Evolutionary conservation across 2,329 filamentous ascomycete genomes (phyloP), one percentile per base, ranked within the genome.

Genomic region (Sarocladium kiliense): DNA sequence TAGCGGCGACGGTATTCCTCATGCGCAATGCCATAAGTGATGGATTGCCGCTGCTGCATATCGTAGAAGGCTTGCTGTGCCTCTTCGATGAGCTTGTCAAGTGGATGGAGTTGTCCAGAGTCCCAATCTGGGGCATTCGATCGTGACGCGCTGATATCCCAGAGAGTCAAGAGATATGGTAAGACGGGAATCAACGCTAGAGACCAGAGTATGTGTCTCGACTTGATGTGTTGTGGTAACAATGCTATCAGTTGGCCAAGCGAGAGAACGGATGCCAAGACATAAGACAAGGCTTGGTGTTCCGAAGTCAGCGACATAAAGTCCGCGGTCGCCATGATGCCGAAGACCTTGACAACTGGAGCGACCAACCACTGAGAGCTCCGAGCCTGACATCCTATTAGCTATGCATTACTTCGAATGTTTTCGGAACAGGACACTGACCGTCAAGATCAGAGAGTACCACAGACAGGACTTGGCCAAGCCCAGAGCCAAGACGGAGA

Each of bases 1-100:
- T 80, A 79, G 19, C 76, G 68, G 2, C 68, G 68, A 9, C 58
- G 65, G 54, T 81, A 81, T 58, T 79, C 75, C 0, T 50, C 53
- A 0, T 61, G 53, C 0, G 75, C 77, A 1, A 62, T 67, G 1
- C 59, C 21, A n/a, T 67, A 69, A 0, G 57, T 72, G 12, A 56
- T 61, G 0, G 76, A 78, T 53, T 79, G 76, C 1, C 63, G 63
- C 19, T 59, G 32, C 0, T 74, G 11, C 2, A 74, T 26, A 1
- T 9, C 21, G 0, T 68, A 56, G 23, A 77, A 76, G 0, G 62
- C 45, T 0, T 19, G 18, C 5, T 62, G 64, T 0, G 71, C 70
- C 1, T 60, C 55, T 0, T 58, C 56, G 1, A 66, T 62, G 1
- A 77, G 55, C 0, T 55, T 27, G 37, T 74, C 69, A 10, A 75